Evolutionary conservation across 176 grass and related monocot species (phyloP), one percentile per base, ranked within the genome.

Genomic region (Cenchrus fungigraminus): DNA sequence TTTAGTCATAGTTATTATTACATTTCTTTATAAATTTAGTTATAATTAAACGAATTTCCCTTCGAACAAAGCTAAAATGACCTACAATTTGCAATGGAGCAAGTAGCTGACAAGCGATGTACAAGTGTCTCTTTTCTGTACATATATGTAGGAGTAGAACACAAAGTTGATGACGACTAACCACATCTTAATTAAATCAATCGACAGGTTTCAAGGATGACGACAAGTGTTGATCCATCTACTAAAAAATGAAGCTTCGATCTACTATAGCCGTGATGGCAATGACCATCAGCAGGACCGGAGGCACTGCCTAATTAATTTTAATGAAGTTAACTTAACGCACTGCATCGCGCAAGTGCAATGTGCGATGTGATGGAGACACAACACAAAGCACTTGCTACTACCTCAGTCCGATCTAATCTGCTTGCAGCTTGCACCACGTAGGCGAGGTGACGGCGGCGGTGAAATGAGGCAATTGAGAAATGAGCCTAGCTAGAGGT

Each of bases 191-290:
- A 1, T 81, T 60, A 76, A 85, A 65, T 62, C 78, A 25, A 45
- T 51, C 16, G 81, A 78, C 71, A 56, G 73, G 28, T 43, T 45
- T 86, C 65, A 59, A 75, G n/a, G 59, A 75, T 87, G 82, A 75
- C 59, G 83, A 72, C 82, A 82, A 86, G 83, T 44, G 83, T 78
- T 31, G 19, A 86, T 65, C 47, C 58, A 65, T 65, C 14, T 66
- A 47, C 32, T 49, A 19, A 14, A 80, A 70, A 25, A 8, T 17
- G 47, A 63, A 19, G 1, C 13, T 22, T 47, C 15, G 0, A 34
- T 44, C 3, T 49, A 9, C 22, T 73, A 34, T 50, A 17, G 1
- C 28, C 62, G 6, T 8, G 25, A 40, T 67, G 62, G n/a, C 31
- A 40, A 61, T 80, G 56, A 9, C 15, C 52, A 56, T 75, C 62